These are phyloP conservation scores for Pseudocercospora fuligena DNA, from an alignment of 2,329 filamentous ascomycete species.

Conservation along the genomic window DNA sequence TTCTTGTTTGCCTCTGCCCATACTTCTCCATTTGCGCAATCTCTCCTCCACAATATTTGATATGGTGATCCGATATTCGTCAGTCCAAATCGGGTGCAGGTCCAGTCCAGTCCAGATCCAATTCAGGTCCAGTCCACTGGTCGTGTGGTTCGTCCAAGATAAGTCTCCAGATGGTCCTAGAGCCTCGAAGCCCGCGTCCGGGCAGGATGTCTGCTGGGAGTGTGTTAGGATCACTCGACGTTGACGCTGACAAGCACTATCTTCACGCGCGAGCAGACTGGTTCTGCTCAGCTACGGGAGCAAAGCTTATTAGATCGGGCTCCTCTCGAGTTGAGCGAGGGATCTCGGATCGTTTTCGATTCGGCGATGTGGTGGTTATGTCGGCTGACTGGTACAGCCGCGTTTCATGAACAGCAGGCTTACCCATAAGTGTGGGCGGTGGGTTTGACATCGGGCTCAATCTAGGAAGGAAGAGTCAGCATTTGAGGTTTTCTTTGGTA, in stretches of 20 bases:
- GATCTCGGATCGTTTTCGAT: slow-evolving; percentile 3
- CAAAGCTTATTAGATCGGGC: not conserved
- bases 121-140: not conserved
- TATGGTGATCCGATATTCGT: not conserved
- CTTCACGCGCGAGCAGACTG: slow-evolving; percentile 8
- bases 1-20: not conserved
- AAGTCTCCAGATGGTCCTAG: not conserved
- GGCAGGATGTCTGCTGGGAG: not conserved
- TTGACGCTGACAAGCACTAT: not conserved
- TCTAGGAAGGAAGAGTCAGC: slow-evolving; percentile 10
- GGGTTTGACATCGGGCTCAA: slow-evolving; percentile 16
- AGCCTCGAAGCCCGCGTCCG: not conserved
- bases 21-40: not conserved
- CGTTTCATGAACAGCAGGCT: not conserved
- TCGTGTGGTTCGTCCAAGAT: not conserved
- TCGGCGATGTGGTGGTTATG: not conserved
- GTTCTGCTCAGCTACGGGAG: not conserved
- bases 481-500: not conserved
- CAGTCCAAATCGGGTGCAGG: no score
- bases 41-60: not conserved
- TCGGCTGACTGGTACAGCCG: not conserved
- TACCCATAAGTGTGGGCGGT: slow-evolving; percentile 20
- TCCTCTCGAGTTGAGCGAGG: not conserved
- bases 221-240: not conserved
- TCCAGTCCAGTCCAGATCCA: not conserved